Evolutionary conservation across 306 rosid species (phyloP).

Genomic region (Cotoneaster glaucophyllus): DNA sequence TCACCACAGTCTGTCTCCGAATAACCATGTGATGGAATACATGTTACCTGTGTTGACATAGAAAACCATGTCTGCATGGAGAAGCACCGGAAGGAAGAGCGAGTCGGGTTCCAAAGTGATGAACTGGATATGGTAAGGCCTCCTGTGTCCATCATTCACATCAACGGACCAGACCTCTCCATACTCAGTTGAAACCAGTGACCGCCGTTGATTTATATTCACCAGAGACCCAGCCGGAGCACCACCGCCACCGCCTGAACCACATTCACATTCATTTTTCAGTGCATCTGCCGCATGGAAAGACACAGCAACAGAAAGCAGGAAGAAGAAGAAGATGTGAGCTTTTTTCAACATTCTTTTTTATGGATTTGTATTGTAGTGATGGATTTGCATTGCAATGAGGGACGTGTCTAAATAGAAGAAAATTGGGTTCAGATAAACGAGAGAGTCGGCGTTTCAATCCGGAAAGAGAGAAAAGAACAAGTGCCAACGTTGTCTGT

Average conservation of each 20-base stretch:
- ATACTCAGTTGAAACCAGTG: conserved; percentile 37
- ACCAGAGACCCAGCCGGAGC: conserved; percentile 28
- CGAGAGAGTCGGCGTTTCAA: not conserved
- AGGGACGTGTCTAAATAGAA: not conserved
- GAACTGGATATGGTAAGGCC: conserved; percentile 68
- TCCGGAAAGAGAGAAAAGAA: not conserved
- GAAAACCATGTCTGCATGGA: conserved; percentile 71
- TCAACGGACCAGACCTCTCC: conserved; percentile 61
- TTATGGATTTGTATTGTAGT: not conserved
- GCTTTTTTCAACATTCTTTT: conserved; percentile 4
- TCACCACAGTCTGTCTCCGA: not conserved
- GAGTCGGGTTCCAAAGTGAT: conserved; percentile 78
- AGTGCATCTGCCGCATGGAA: conserved; percentile 21
- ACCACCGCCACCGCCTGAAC: not conserved
- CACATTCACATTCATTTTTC: conserved; percentile 17
- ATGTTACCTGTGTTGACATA: conserved; percentile 56
- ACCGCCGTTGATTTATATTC: conserved; percentile 40
- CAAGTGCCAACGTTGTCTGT: not conserved
- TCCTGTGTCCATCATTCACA: conserved; percentile 30
- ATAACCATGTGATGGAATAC: not conserved
- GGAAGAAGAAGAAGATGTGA: not conserved
- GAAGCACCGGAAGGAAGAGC: conserved; percentile 77
- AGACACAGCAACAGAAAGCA: conserved; percentile 4
- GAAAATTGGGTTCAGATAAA: not conserved
- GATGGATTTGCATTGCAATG: not conserved